Conservation (phyloP, 768 basidiomycete genomes). For the Candolleomyces efflorescens region DNA sequence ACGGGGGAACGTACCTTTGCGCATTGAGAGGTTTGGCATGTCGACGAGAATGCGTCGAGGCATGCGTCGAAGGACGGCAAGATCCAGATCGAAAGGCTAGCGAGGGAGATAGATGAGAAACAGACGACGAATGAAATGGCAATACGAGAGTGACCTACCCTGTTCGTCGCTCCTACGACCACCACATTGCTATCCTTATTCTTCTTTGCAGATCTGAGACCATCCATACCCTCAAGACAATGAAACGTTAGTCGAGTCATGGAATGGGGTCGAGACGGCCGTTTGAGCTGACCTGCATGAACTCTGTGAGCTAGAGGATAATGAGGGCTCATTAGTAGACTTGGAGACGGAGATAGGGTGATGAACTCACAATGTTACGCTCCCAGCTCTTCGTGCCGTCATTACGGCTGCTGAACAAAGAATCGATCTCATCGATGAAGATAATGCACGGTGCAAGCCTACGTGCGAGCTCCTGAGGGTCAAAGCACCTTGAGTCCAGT, state of each 20-base stretch:
- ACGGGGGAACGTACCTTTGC: conserved; percentile 2
- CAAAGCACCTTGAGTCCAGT: no score
- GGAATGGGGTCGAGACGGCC: neutral
- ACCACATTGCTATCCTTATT: conserved; percentile 13
- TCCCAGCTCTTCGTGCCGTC: conserved; percentile 2
- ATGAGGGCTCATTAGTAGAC: neutral
- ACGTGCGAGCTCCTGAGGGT: conserved; percentile 60
- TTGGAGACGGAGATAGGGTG: no score
- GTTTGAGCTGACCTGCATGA: conserved; percentile 5
- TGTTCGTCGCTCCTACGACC: conserved; percentile 16
- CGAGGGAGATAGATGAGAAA: neutral
- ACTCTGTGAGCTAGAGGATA: conserved; percentile 10
- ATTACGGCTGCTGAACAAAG: conserved; percentile 38
- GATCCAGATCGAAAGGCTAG: conserved; percentile 14
- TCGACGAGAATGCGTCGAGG: conserved; percentile 9
- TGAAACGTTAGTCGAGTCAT: neutral
- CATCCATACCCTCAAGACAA: conserved; percentile 16
- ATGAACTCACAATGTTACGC: neutral
- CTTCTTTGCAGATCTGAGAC: conserved; percentile 14
- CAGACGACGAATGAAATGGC: neutral
- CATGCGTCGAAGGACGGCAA: conserved; percentile 13
- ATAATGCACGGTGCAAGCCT: conserved; percentile 75
- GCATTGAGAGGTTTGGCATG: conserved; percentile 2
- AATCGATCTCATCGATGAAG: conserved; percentile 81
- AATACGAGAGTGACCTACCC: conserved; percentile 7